These are phyloP conservation scores for Madurella fahalii DNA, from an alignment of 2,329 filamentous ascomycete genomes.

Conservation along the genomic window DNA sequence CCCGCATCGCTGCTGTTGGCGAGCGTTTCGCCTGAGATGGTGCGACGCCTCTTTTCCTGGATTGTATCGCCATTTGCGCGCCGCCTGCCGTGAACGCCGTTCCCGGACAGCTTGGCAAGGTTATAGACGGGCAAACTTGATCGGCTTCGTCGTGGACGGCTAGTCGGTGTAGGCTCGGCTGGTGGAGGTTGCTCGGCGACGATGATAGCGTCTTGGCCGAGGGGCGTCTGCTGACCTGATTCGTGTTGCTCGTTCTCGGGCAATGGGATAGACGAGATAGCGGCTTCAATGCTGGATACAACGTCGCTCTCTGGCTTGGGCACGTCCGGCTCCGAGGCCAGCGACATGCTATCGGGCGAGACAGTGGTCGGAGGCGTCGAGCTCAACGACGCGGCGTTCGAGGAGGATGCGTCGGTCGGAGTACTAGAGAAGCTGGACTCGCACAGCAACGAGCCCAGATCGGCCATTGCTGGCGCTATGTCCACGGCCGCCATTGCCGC, in stretches of 20 bases:
- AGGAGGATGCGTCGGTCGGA: slow-evolving; percentile 29
- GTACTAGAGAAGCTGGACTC: slow-evolving; percentile 30
- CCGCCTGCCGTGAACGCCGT: slow-evolving; percentile 55
- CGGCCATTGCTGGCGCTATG: slow-evolving; percentile 17
- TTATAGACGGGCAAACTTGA: slow-evolving; percentile 62
- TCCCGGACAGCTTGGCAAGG: slow-evolving; percentile 58
- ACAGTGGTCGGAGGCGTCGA: slow-evolving; percentile 33
- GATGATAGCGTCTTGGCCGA: slow-evolving; percentile 21
- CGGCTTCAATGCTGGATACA: slow-evolving; percentile 19
- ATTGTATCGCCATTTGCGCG: slow-evolving; percentile 49
- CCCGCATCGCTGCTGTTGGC: slow-evolving; percentile 4
- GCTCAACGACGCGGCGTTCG: slow-evolving; percentile 28
- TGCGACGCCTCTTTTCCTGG: slow-evolving; percentile 37
- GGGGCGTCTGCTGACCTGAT: slow-evolving; percentile 18
- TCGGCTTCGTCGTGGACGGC: slow-evolving; percentile 53
- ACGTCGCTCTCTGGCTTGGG: slow-evolving; percentile 24
- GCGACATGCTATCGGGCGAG: slow-evolving; percentile 32
- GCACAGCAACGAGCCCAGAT: slow-evolving; percentile 20
- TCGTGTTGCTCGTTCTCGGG: slow-evolving; percentile 12
- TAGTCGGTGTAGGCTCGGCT: slow-evolving; percentile 27
- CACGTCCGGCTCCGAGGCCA: slow-evolving; percentile 28
- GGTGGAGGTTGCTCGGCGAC: slow-evolving; percentile 18
- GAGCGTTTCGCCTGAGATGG: slow-evolving; percentile 41
- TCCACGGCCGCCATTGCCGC: slow-evolving; percentile 19
- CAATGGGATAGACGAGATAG: slow-evolving; percentile 14